Evolutionary conservation across 2,329 filamentous ascomycete species (phyloP).

Genomic region (Aspergillus puulaauensis): DNA sequence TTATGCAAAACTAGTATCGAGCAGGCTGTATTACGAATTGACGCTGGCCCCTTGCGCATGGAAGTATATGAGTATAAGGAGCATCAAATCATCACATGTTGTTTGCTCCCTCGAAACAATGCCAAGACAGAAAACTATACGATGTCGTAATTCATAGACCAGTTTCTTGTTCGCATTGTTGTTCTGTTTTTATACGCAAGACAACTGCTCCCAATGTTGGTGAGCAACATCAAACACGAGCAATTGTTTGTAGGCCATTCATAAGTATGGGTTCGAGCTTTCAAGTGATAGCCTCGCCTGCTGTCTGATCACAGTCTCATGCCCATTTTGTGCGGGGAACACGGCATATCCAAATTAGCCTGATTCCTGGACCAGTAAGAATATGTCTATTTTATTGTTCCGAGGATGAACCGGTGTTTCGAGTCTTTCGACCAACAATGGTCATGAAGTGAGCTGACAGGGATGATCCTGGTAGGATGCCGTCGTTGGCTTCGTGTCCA

Average conservation of each 20-base stretch:
- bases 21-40: background rate
- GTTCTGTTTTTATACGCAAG: background rate
- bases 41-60: background rate
- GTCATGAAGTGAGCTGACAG: background rate
- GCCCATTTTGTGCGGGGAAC: slow-evolving; percentile 10
- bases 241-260: background rate
- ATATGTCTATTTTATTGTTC: background rate
- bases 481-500: background rate
- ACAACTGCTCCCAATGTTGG: background rate
- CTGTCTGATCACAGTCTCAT: slow-evolving; percentile 1
- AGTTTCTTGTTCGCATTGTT: no score
- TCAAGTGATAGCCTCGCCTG: background rate
- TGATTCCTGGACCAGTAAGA: slow-evolving; percentile 2
- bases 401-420: slow-evolving; percentile 6
- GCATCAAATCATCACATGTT: no score
- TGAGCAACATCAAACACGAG: background rate
- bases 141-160: no score
- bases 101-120: background rate
- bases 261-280: background rate
- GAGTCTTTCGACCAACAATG: slow-evolving; percentile 2
- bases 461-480: background rate
- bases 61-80: background rate
- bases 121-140: background rate
- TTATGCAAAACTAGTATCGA: background rate
- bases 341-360: slow-evolving; percentile 9